These are phyloP conservation scores for Anthracocystis walkeri DNA, from an alignment of 1,284 basidiomycete species.

Conservation along the genomic window DNA sequence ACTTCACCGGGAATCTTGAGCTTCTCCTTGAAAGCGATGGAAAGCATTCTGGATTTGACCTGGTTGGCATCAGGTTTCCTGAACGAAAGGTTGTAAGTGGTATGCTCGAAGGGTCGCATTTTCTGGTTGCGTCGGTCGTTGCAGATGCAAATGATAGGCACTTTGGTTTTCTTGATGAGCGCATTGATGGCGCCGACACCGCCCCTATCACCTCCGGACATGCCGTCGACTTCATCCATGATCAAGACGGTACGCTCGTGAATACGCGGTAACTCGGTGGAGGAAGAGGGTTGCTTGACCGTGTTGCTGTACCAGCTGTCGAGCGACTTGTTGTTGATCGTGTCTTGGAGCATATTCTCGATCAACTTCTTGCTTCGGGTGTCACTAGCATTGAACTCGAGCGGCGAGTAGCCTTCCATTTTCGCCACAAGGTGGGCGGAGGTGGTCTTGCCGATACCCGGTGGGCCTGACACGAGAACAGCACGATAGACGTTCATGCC, in stretches of 20 bases:
- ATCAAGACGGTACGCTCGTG: constrained; percentile 88
- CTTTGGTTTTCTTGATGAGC: constrained; percentile 93
- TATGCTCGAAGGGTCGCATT: constrained; percentile 84
- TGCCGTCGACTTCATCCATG: constrained; percentile 99
- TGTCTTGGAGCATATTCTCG: constrained; percentile 75
- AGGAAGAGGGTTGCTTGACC: constrained; percentile 6
- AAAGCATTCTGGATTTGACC: constrained; percentile 75
- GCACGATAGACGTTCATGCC: constrained; percentile 88
- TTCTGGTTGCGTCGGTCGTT: constrained; percentile 89
- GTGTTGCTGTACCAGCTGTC: constrained; percentile 81
- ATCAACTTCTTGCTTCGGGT: constrained; percentile 94
- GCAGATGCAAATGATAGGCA: constrained; percentile 97
- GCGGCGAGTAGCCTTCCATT: constrained; percentile 86
- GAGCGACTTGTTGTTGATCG: constrained; percentile 77
- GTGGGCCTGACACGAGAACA: constrained; percentile 89
- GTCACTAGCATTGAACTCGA: constrained; percentile 97
- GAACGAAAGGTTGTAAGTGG: constrained; percentile 78
- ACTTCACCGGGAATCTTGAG: constrained; percentile 90
- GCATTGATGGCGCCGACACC: constrained; percentile 92
- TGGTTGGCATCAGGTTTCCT: constrained; percentile 59
- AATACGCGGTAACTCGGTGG: constrained; percentile 71
- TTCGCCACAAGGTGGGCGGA: constrained; percentile 92
- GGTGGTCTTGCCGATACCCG: constrained; percentile 97
- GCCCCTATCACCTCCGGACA: constrained; percentile 96
- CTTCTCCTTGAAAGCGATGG: constrained; percentile 77